Conservation (phyloP, 2,329 filamentous ascomycete species). For the Epichloe scottii region DNA sequence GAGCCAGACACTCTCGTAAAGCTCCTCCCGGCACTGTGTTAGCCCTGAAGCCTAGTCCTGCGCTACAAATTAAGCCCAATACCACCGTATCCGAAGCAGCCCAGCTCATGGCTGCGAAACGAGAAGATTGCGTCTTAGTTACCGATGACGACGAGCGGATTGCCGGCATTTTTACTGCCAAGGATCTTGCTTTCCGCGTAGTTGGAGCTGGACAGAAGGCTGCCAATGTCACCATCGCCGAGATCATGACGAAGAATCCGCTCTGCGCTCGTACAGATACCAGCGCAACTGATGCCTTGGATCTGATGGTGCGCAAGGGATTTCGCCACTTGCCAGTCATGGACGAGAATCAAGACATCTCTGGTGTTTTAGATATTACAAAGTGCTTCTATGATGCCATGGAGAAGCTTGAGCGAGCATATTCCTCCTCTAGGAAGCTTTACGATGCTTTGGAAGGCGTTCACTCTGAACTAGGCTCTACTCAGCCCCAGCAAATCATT, state of each 20-base stretch:
- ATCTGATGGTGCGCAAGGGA: conserved; percentile 96
- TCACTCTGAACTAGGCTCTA: conserved; percentile 89
- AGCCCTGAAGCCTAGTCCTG: conserved; percentile 86
- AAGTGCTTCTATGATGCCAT: conserved; percentile 99
- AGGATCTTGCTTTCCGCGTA: conserved; percentile 94
- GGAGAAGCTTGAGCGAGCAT: conserved; percentile 97
- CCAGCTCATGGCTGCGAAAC: conserved; percentile 96
- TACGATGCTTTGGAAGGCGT: conserved; percentile 97
- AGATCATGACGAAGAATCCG: conserved; percentile 99
- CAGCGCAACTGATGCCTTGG: conserved; percentile 90
- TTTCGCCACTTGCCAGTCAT: conserved; percentile 97
- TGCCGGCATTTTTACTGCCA: conserved; percentile 96
- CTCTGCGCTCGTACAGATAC: conserved; percentile 95
- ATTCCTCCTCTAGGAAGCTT: conserved; percentile 93
- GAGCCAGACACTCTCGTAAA: conserved; percentile 78
- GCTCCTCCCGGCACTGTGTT: conserved; percentile 93
- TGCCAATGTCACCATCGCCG: conserved; percentile 79
- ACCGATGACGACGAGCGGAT: conserved; percentile 97
- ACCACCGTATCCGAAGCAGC: conserved; percentile 93
- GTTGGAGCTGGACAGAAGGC: conserved; percentile 86
- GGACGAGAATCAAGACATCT: conserved; percentile 99
- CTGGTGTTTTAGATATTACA: conserved; percentile 93
- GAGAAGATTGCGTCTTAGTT: conserved; percentile 94
- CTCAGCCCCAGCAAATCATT: conserved; percentile 96
- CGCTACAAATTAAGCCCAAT: conserved; percentile 90